Base-by-base conservation (phyloP, 2,329 filamentous ascomycete genomes). In the Neoascochyta sp. region DNA sequence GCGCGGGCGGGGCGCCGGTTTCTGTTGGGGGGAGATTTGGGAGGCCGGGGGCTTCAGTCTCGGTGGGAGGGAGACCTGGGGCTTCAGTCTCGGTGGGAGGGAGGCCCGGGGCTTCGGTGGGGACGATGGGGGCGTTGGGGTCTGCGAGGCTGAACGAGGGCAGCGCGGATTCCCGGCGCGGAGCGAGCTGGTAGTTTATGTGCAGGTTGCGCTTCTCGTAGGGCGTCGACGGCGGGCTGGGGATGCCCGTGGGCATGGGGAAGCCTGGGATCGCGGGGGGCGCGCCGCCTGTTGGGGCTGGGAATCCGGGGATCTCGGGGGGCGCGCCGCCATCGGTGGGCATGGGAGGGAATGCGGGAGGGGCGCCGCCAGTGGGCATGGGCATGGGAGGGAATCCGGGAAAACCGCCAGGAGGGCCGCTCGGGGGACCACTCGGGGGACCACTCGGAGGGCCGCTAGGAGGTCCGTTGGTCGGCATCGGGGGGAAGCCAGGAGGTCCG, bases 161-260 rank as follows among this genome's bases (percentile, higher is more conserved):
- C 5, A 47, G 37, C 10, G 37, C 11, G 5, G 32, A 9, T n/a
- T 24, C 16, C 1, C 28, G 22, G 5, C 16, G 31, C 11, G 45
- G 39, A 7, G 42, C 45, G 15, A 47, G 42, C 16, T 38, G 30
- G 25, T 45, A 47, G 36, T 47, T 37, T 27, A 47, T 32, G 9
- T 36, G 34, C 7, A 47, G 24, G 8, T 31, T 14, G 22, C 19
- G 32, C 27, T 31, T 34, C 24, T 19, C 24, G 11, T 39, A 12
- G 36, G 24, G 11, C 12, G 11, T 28, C 15, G 10, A 10, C 9
- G 9, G 21, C 13, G 21, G 21, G 21, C 10, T n/a, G 23, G 9
- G 11, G 23, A n/a, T 10, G 14, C 3, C 14, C 14, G 12, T n/a
- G n/a, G n/a, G 23, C 16, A 25, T 15, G 31, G 32, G 11, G 24